A percentile compares a stretch with the other conserved stretches of the same genome.
Conservation (phyloP, 2,329 filamentous ascomycete species). For the Ophiostoma perfectum region DNA sequence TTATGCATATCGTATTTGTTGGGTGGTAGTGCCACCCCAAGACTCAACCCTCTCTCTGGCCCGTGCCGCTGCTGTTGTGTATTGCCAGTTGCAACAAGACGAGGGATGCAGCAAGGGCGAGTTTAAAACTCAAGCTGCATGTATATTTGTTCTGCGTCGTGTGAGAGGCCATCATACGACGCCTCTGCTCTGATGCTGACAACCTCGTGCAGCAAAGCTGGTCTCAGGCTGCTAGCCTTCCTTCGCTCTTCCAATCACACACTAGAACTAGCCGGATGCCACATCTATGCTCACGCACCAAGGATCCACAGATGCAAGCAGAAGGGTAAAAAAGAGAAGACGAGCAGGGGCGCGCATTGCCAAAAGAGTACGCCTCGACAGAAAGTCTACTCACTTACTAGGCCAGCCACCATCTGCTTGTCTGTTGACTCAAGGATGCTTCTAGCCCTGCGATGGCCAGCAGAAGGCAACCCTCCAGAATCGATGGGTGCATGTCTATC, state of each 20-base stretch:
- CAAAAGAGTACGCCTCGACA: too few species aligned
- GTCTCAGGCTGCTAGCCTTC: too few species aligned
- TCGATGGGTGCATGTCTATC: neutral
- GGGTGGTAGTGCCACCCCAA: too few species aligned
- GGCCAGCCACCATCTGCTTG: neutral
- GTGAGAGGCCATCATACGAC: neutral
- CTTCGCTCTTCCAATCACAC: too few species aligned
- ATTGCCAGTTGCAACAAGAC: neutral
- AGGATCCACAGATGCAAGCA: neutral
- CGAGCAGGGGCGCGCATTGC: neutral
- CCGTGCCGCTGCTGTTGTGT: slow-evolving; percentile 4
- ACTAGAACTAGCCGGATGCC: too few species aligned
- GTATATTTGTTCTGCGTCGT: neutral
- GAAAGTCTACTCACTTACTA: too few species aligned
- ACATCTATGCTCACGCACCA: neutral
- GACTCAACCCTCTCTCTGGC: neutral
- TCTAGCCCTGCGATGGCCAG: neutral
- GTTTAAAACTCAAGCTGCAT: neutral
- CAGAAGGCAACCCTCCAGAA: neutral
- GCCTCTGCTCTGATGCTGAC: neutral
- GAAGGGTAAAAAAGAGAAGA: neutral
- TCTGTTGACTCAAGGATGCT: neutral
- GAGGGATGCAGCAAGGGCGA: slow-evolving; percentile 1
- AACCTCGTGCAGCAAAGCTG: neutral
- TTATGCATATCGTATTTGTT: too few species aligned